Percentiles rank a stretch among this genome's conserved stretches.
Evolutionary conservation across 2,329 filamentous ascomycete species (phyloP).

Genomic region (Pyricularia grisea): DNA sequence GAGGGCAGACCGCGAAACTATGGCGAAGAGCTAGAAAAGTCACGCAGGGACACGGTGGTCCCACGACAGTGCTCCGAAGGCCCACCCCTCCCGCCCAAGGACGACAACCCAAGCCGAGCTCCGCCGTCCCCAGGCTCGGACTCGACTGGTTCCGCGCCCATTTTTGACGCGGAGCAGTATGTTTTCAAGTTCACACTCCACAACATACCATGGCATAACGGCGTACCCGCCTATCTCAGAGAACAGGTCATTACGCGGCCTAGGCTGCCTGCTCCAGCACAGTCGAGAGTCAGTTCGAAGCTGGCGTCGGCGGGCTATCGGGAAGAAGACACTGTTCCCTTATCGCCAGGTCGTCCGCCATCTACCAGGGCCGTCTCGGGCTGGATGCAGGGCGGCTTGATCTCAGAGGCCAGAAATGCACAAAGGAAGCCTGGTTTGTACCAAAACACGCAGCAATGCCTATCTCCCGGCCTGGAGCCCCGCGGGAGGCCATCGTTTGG

Average conservation of each 20-base stretch:
- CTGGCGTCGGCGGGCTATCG: conserved; percentile 11
- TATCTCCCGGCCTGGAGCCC: background rate
- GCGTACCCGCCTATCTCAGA: conserved; percentile 35
- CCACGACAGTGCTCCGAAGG: conserved; percentile 18
- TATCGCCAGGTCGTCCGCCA: conserved; percentile 27
- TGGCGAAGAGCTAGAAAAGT: conserved; percentile 38
- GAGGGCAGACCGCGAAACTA: conserved; percentile 17
- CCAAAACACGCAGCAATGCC: background rate
- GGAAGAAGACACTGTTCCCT: conserved; percentile 27
- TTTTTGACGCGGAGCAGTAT: conserved; percentile 47
- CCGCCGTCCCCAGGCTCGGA: conserved; percentile 34
- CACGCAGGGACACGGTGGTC: conserved; percentile 40
- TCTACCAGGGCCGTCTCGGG: conserved; percentile 39
- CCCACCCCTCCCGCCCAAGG: conserved; percentile 27
- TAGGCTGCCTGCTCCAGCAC: conserved; percentile 60
- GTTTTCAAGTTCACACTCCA: conserved; percentile 69
- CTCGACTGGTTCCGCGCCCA: conserved; percentile 44
- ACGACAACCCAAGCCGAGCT: conserved; percentile 18
- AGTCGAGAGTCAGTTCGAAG: conserved; percentile 45
- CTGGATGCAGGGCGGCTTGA: conserved; percentile 31
- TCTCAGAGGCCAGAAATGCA: conserved; percentile 43
- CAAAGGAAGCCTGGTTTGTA: conserved; percentile 8
- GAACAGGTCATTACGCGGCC: conserved; percentile 59
- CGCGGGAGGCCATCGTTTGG: background rate
- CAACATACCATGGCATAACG: conserved; percentile 19